Evolutionary conservation across 768 basidiomycete species (phyloP), one percentile per base, ranked within the genome.

Genomic region (Infundibulicybe gibba): DNA sequence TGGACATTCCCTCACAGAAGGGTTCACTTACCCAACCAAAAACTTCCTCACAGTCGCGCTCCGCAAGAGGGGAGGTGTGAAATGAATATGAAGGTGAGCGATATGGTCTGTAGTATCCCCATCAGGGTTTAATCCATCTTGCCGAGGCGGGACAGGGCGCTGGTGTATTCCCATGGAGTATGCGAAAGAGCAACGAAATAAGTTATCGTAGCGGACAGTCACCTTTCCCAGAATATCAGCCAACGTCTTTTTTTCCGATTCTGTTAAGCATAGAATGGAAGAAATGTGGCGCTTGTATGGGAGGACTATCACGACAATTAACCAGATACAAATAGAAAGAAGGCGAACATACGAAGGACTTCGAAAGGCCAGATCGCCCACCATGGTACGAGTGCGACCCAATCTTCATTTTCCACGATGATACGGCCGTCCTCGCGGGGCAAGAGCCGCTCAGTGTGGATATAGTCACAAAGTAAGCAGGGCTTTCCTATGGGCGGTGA

Each of bases 331-430:
- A 25, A 31, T 6, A 32, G 41, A 31, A 6, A 39, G 5, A 16
- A 25, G 16, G 17, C 11, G 30, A n/a, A 66, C 74, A 56, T 55
- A 87, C 88, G 61, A 55, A 94, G 66, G 14, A 85, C 73, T 62
- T 97, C 94, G 59, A 84, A 97, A 0, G 94, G 94, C 94, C 93
- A 97, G 30, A 80, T 79, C 5, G 93, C 94, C 94, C 94, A 97
- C 85, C 90, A 95, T 2, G 94, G 94, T 3, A 94, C 92, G 2
- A 95, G 59, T 0, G 85, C 90, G 2, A 88, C 73, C 80, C 90
- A 97, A 57, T 87, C 76, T 14, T 81, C 77, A 56, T 90, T 89
- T 60, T 75, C 68, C 31, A 83, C 61, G 2, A 94, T 83, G 34
- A 92, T 66, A 10, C 93, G 80, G 12, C 79, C 76, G 45, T 73